Evolutionary conservation across 1,284 basidiomycete genomes (phyloP), one percentile per base, ranked within the genome.

Genomic region (Tranzscheliella williamsii): DNA sequence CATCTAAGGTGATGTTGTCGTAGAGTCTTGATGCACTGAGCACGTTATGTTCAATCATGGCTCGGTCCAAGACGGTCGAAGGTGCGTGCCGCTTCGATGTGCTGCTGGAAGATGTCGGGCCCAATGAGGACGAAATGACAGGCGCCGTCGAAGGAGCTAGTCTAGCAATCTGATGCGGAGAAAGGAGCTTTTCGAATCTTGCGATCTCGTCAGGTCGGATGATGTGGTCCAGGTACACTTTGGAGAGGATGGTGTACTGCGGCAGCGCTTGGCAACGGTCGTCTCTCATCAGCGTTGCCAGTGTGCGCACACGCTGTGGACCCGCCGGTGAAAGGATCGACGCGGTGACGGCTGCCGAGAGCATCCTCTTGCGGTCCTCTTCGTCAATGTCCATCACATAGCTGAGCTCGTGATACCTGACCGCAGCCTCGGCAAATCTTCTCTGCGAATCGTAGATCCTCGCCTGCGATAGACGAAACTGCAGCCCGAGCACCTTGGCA

Each of bases 31-130:
- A 94, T 72, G 91, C 91, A 9, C 93, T 91, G 51, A 95, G 85
- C 15, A 98, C 82, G 77, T 98, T 99, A 80, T 99, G 95, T 77
- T 98, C 94, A 85, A 97, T 90, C 37, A 99, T 90, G 2, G 95
- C 95, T 39, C 92, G 85, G 78, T 97, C 94, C 24, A 98, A 84
- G n/a, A 98, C 92, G 8, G 91, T 97, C 5, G 89, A 87, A 1
- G 94, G 92, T 1, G 84, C 53, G 83, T 90, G 80, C 9, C 67
- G 47, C 3, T 45, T 36, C 8, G 58, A 20, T 17, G 30, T 26
- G 21, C 24, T 27, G 23, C 31, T 40, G 11, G 40, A 22, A 5
- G 42, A 23, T 37, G 33, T 38, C 17, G 47, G 27, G n/a, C n/a
- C n/a, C 11, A 29, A 23, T 20, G 37, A 15, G 23, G 18, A 26